Percentiles rank a stretch among this genome's conserved stretches.
phyloP scores from a whole-genome alignment of 495 filamentous ascomycete genomes.

The Cercophora newfieldiana region DNA sequence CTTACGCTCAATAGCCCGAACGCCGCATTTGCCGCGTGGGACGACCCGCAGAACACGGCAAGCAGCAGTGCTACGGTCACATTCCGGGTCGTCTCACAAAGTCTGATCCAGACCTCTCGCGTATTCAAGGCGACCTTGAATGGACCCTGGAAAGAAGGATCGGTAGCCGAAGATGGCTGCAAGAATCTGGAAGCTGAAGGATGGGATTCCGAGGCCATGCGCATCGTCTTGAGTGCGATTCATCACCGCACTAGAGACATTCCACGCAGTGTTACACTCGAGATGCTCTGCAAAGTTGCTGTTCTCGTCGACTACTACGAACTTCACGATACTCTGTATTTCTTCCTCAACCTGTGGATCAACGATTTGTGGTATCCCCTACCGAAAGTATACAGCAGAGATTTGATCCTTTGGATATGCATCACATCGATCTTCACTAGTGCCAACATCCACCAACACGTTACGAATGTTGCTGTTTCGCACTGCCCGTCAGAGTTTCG shows the following conservation, averaged over 20 bases:
- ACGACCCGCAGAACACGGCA: not conserved
- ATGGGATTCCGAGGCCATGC: not conserved
- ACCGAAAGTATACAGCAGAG: conserved; percentile 11
- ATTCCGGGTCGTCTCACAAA: not conserved
- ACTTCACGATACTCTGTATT: conserved; percentile 37
- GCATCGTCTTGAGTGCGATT: not conserved
- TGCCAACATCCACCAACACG: not conserved
- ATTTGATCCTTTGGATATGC: conserved; percentile 31
- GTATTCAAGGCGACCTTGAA: conserved; percentile 4
- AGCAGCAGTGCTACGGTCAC: not conserved
- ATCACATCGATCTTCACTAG: conserved; percentile 13
- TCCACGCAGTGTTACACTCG: conserved; percentile 29
- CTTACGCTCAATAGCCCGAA: not conserved
- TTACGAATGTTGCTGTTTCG: conserved; percentile 12
- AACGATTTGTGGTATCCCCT: conserved; percentile 24
- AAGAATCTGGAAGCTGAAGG: not conserved
- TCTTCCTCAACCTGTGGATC: conserved; percentile 43
- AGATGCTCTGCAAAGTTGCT: conserved; percentile 47
- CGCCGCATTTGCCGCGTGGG: not conserved
- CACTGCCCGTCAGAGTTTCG: conserved; percentile 11
- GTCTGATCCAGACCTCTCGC: not conserved
- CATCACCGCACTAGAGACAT: not conserved
- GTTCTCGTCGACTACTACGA: conserved; percentile 52
- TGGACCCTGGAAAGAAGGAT: not conserved
- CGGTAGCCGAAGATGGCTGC: not conserved